Evolutionary conservation across 306 rosid species (phyloP).

Genomic region (Prunus padus): DNA sequence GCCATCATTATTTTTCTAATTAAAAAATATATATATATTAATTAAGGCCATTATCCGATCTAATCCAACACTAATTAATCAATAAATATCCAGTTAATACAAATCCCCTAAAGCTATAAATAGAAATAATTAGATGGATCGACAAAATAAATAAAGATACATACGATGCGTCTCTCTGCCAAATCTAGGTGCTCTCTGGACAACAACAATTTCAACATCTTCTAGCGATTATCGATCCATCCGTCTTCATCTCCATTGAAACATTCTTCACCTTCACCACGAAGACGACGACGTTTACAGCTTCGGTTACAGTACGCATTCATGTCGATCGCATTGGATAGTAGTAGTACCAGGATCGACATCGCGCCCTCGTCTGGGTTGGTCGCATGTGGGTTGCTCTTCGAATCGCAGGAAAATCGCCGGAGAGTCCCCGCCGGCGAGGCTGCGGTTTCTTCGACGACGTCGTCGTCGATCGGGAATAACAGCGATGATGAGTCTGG

Average conservation of each 20-base stretch:
- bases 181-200: neutral
- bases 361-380: constrained; percentile 30
- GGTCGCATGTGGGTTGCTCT: constrained; percentile 29
- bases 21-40: neutral
- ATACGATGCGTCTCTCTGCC: neutral
- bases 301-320: neutral
- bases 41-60: constrained; percentile 8
- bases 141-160: no score
- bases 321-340: constrained; percentile 40
- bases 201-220: neutral
- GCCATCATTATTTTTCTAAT: neutral
- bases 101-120: neutral
- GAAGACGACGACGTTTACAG: no score
- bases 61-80: neutral
- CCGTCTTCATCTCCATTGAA: neutral
- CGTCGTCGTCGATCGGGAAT: constrained; percentile 83
- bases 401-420: constrained; percentile 28
- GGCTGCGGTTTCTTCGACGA: constrained; percentile 38
- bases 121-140: neutral
- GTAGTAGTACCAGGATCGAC: constrained; percentile 28
- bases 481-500: constrained; percentile 61
- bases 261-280: no score
- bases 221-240: neutral
- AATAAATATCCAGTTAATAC: neutral
- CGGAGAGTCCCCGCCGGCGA: neutral